Conservation (phyloP, 148 eudicot species). For the Heliamphora exappendiculata region DNA sequence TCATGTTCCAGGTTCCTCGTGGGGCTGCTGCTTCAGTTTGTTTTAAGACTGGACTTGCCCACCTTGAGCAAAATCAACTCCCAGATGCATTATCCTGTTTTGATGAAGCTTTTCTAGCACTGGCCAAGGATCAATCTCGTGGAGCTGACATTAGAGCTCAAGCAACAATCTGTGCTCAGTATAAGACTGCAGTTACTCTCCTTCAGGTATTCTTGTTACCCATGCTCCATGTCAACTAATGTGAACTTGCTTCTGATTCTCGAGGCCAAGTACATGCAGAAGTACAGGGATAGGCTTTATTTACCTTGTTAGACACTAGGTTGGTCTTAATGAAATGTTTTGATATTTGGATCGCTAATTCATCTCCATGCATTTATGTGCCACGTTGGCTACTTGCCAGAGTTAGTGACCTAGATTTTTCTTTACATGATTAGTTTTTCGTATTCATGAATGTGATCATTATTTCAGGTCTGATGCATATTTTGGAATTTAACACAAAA, state of each 20-base stretch:
- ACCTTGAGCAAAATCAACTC: constrained; percentile 93
- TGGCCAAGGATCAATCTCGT: constrained; percentile 94
- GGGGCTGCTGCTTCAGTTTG: constrained; percentile 94
- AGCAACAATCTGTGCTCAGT: constrained; percentile 97
- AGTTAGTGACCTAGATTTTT: not conserved
- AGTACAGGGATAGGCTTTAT: not conserved
- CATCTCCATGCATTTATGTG: not conserved
- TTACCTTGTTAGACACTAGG: not conserved
- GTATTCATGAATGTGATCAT: not conserved
- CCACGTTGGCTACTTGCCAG: not conserved
- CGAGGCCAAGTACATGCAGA: not conserved
- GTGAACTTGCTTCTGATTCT: constrained; percentile 3
- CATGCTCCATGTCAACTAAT: not conserved
- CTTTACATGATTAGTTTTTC: not conserved
- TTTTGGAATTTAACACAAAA: not conserved
- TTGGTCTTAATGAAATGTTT: not conserved
- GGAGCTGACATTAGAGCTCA: constrained; percentile 94
- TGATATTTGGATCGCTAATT: not conserved
- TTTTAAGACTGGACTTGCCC: constrained; percentile 88
- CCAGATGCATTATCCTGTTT: constrained; percentile 96
- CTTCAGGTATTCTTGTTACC: constrained; percentile 53
- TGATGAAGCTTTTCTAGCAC: constrained; percentile 94
- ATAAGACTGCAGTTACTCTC: constrained; percentile 92
- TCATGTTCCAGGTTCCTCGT: constrained; percentile 72
- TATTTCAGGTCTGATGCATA: not conserved